phyloP scores from a whole-genome alignment of 2,329 filamentous ascomycete genomes.

The Westerdykella ornata region DNA sequence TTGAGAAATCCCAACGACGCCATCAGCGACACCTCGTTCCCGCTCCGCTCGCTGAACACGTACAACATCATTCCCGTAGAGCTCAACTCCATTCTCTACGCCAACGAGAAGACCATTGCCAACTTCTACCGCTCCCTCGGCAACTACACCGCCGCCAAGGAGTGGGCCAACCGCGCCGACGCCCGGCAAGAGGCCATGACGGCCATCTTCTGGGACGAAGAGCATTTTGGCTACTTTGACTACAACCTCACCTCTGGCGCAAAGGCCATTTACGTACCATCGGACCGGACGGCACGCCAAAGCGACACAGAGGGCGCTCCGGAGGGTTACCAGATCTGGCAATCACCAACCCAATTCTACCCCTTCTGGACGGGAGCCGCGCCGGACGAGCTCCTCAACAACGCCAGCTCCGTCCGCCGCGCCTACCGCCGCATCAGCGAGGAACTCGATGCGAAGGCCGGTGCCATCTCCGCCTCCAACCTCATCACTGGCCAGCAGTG shows the following conservation, averaged over 20 bases:
- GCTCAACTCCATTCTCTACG: slow-evolving; percentile 62
- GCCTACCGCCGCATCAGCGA: slow-evolving; percentile 50
- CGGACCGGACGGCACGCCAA: slow-evolving; percentile 37
- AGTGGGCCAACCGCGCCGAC: slow-evolving; percentile 47
- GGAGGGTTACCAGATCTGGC: slow-evolving; percentile 51
- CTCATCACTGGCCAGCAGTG: slow-evolving; percentile 58
- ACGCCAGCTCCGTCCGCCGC: slow-evolving; percentile 52
- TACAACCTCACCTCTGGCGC: slow-evolving; percentile 56
- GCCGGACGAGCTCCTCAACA: slow-evolving; percentile 50
- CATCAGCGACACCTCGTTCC: slow-evolving; percentile 56
- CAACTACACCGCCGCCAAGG: slow-evolving; percentile 45
- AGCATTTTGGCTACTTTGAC: slow-evolving; percentile 60
- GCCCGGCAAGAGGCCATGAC: slow-evolving; percentile 57
- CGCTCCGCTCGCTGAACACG: slow-evolving; percentile 57
- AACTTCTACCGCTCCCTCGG: slow-evolving; percentile 48
- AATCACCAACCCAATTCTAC: slow-evolving; percentile 56
- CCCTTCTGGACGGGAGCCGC: slow-evolving; percentile 65
- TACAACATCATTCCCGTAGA: slow-evolving; percentile 56
- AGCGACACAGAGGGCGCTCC: slow-evolving; percentile 43
- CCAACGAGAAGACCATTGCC: slow-evolving; percentile 56
- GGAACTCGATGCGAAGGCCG: slow-evolving; percentile 48
- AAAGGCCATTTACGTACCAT: slow-evolving; percentile 51
- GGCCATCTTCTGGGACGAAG: slow-evolving; percentile 58
- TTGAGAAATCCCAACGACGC: slow-evolving; percentile 53
- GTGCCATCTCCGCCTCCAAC: slow-evolving; percentile 59